Evolutionary conservation across 78 protist genomes (phyloP).

Genomic region (Ministeria vibrans): DNA sequence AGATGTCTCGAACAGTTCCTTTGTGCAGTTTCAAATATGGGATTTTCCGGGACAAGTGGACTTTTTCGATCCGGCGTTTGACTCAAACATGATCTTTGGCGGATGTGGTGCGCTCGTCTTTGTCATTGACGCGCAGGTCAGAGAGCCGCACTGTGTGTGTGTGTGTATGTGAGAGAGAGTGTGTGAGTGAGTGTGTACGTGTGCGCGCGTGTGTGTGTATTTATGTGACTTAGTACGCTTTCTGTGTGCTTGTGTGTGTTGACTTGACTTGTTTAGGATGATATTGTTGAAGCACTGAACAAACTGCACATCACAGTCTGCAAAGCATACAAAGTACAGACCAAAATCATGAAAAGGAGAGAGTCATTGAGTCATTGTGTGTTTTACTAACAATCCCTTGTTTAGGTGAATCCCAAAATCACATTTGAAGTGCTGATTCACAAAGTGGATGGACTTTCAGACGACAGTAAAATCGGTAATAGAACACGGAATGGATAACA

Average conservation of each 20-base stretch:
- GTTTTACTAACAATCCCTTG: neutral
- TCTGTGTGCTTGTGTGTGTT: too few relatives aligned
- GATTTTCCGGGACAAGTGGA: conserved; percentile 92
- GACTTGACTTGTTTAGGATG: conserved; percentile 10
- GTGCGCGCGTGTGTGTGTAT: neutral
- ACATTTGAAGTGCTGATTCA: conserved; percentile 91
- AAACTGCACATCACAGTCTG: conserved; percentile 52
- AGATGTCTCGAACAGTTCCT: conserved; percentile 68
- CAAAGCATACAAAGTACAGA: conserved; percentile 46
- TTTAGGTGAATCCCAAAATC: conserved; percentile 57
- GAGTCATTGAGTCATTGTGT: neutral
- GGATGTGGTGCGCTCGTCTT: conserved; percentile 90
- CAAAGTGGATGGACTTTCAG: conserved; percentile 85
- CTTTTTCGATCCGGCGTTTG: conserved; percentile 64
- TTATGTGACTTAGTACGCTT: neutral
- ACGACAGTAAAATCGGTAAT: conserved; percentile 72
- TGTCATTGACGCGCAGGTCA: conserved; percentile 92
- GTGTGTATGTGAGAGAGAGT: too few relatives aligned
- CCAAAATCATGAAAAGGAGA: too few relatives aligned
- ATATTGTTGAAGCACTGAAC: conserved; percentile 55
- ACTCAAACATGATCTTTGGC: conserved; percentile 59
- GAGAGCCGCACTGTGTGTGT: too few relatives aligned
- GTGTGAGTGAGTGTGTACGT: neutral
- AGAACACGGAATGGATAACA: neutral
- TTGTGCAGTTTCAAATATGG: conserved; percentile 90